Conservation (phyloP, 495 filamentous ascomycete genomes). For the Neurospora sp. region DNA sequence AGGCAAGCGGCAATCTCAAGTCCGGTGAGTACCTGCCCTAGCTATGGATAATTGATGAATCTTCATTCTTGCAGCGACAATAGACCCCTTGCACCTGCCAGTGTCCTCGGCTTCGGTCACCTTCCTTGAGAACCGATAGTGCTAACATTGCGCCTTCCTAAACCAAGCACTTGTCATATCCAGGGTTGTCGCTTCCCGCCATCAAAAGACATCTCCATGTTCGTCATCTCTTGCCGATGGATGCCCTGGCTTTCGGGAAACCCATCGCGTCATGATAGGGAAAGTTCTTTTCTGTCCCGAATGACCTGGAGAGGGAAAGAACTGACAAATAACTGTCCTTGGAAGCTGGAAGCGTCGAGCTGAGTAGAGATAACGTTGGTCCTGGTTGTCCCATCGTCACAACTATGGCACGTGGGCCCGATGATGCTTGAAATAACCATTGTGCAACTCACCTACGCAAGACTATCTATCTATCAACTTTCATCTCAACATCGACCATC, state of each 20-base stretch:
- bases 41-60: too few relatives aligned
- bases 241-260: background rate
- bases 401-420: background rate
- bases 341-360: background rate
- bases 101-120: too few relatives aligned
- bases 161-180: background rate
- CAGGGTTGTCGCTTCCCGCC: background rate
- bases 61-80: too few relatives aligned
- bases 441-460: background rate
- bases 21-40: too few relatives aligned
- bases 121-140: too few relatives aligned
- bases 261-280: background rate
- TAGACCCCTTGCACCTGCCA: too few relatives aligned
- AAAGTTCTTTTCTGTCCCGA: background rate
- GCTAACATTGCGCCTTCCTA: background rate
- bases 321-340: background rate
- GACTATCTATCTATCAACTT: background rate
- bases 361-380: background rate
- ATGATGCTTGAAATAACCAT: background rate
- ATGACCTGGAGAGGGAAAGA: background rate
- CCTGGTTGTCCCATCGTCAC: background rate
- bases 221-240: background rate
- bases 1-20: background rate
- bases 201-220: background rate
- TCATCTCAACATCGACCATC: background rate